Percentiles rank a stretch among this genome's conserved stretches.
These are phyloP conservation scores for Hansenula lynferdii DNA, from an alignment of 1,139 yeast species.

Conservation along the genomic window DNA sequence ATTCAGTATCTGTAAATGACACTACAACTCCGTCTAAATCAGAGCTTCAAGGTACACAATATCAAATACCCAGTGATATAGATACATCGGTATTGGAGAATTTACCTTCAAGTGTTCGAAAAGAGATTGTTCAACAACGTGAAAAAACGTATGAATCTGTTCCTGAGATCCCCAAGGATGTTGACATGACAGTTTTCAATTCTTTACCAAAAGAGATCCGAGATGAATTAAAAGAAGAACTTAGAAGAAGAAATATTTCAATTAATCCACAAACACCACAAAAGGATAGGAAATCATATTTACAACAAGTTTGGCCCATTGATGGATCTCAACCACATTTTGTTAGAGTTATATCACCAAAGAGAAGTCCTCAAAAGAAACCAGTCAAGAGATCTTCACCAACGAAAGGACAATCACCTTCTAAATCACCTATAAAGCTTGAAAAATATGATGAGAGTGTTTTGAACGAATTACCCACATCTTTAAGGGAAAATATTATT, in stretches of 20 bases:
- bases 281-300: slow-evolving; percentile 26
- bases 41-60: too few relatives aligned
- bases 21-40: too few relatives aligned
- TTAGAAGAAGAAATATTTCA: slow-evolving; percentile 27
- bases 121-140: slow-evolving; percentile 15
- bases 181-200: slow-evolving; percentile 53
- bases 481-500: slow-evolving; percentile 36
- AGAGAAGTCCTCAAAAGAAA: slow-evolving; percentile 23
- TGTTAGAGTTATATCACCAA: slow-evolving; percentile 27
- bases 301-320: slow-evolving; percentile 39
- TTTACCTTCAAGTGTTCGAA: slow-evolving; percentile 26
- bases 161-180: slow-evolving; percentile 25
- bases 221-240: slow-evolving; percentile 42
- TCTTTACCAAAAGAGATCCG: slow-evolving; percentile 50
- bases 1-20: not conserved
- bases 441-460: slow-evolving; percentile 32
- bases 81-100: slow-evolving; percentile 26
- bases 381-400: slow-evolving; percentile 6
- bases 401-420: slow-evolving; percentile 11
- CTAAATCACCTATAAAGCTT: slow-evolving; percentile 20
- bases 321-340: slow-evolving; percentile 30
- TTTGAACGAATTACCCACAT: slow-evolving; percentile 43
- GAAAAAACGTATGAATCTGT: slow-evolving; percentile 12
- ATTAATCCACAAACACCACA: slow-evolving; percentile 20
- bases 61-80: slow-evolving; percentile 23